These are phyloP conservation scores for Sicyos baderoa DNA, from an alignment of 306 rosid species.

Conservation along the genomic window DNA sequence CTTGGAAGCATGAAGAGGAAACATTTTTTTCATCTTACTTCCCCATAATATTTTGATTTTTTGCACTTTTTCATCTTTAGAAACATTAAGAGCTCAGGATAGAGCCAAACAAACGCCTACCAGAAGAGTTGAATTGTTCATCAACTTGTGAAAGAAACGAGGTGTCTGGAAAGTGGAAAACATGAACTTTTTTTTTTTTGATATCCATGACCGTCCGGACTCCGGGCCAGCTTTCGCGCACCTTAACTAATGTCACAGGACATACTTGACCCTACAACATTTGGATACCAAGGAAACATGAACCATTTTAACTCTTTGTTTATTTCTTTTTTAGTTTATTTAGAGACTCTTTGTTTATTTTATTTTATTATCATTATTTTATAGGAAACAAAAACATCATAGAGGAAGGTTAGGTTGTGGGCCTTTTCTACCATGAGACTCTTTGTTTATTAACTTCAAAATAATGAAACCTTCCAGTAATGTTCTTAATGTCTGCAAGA, in stretches of 20 bases:
- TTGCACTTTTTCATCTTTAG: slow-evolving; percentile 35
- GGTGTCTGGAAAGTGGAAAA: not conserved
- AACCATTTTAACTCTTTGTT: not conserved
- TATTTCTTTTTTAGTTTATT: not conserved
- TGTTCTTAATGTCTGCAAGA: not conserved
- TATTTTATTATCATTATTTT: too few relatives aligned
- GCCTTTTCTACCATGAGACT: too few relatives aligned
- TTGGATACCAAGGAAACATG: too few relatives aligned
- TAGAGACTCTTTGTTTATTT: not conserved
- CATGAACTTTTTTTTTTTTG: too few relatives aligned
- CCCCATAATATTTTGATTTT: not conserved
- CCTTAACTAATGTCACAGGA: too few relatives aligned
- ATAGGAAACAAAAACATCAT: too few relatives aligned
- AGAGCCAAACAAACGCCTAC: not conserved
- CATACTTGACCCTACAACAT: too few relatives aligned
- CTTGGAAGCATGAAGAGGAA: not conserved
- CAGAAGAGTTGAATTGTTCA: not conserved
- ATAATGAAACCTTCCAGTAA: not conserved
- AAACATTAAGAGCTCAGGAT: slow-evolving; percentile 19
- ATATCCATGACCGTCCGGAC: too few relatives aligned
- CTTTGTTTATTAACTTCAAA: not conserved
- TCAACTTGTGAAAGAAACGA: not conserved
- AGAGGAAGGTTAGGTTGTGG: too few relatives aligned
- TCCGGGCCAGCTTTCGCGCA: too few relatives aligned
- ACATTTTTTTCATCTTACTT: not conserved